Conservation (phyloP, 2,329 filamentous ascomycete genomes). For the Sclerotinia minor region DNA sequence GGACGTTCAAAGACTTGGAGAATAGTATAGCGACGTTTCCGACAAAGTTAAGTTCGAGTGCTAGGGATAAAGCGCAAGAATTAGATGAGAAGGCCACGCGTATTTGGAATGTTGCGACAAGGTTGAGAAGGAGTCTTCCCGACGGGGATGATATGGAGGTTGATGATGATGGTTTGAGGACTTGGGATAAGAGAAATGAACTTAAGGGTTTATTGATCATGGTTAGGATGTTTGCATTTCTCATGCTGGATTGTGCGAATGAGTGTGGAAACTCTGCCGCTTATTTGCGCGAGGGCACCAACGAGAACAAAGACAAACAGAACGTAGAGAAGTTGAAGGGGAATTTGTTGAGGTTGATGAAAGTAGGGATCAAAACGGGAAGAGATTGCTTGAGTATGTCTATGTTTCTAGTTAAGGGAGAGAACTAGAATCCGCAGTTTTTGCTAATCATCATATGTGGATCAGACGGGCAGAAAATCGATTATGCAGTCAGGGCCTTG, state of each 20-base stretch:
- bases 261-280: slow-evolving; percentile 17
- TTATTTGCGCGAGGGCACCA: not conserved
- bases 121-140: slow-evolving; percentile 44
- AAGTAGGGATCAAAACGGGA: slow-evolving; percentile 65
- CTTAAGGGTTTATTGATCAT: slow-evolving; percentile 36
- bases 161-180: slow-evolving; percentile 12
- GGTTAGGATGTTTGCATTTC: slow-evolving; percentile 60
- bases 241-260: slow-evolving; percentile 63
- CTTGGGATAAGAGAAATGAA: not conserved
- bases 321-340: slow-evolving; percentile 38
- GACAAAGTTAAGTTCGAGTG: slow-evolving; percentile 38
- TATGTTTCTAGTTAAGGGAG: fast-evolving
- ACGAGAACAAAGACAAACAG: slow-evolving; percentile 21
- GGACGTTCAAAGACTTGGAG: slow-evolving; percentile 39
- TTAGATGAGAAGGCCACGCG: slow-evolving; percentile 57
- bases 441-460: not conserved
- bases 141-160: slow-evolving; percentile 31
- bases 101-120: slow-evolving; percentile 68
- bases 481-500: slow-evolving; percentile 60
- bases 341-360: slow-evolving; percentile 59
- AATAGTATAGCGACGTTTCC: slow-evolving; percentile 44
- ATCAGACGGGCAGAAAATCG: slow-evolving; percentile 47
- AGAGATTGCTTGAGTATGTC: slow-evolving; percentile 61
- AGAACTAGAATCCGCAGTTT: not conserved
- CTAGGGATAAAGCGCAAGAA: slow-evolving; percentile 42